phyloP scores from a whole-genome alignment of 2,329 filamentous ascomycete genomes.

The Cryphonectria nitschkei region DNA sequence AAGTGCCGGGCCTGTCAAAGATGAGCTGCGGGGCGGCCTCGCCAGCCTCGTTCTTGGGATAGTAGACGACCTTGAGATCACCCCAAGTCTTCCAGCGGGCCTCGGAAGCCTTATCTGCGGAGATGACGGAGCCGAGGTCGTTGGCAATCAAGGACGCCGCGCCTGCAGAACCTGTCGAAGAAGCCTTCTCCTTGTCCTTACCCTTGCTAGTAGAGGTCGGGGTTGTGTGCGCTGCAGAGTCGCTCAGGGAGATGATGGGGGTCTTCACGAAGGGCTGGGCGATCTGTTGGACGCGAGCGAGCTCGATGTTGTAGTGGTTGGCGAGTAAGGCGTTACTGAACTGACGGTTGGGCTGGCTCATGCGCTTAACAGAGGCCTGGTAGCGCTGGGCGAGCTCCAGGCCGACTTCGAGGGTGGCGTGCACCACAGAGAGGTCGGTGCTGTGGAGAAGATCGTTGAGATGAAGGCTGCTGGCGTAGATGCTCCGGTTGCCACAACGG shows the following conservation, averaged over 20 bases:
- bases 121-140: conserved; percentile 77
- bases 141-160: conserved; percentile 73
- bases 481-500: conserved; percentile 93
- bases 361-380: conserved; percentile 81
- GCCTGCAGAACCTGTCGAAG: conserved; percentile 44
- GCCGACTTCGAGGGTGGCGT: conserved; percentile 76
- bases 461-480: conserved; percentile 92
- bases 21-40: conserved; percentile 28
- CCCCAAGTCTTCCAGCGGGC: conserved; percentile 77
- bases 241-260: conserved; percentile 55
- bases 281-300: conserved; percentile 83
- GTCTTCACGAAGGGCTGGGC: conserved; percentile 82
- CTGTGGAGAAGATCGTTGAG: conserved; percentile 89
- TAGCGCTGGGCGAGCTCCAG: conserved; percentile 91
- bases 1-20: conserved; percentile 40
- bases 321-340: conserved; percentile 75
- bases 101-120: conserved; percentile 52
- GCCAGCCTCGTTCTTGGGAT: conserved; percentile 52
- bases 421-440: conserved; percentile 78
- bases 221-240: conserved; percentile 54
- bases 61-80: conserved; percentile 80
- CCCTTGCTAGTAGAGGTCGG: conserved; percentile 67
- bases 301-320: conserved; percentile 81
- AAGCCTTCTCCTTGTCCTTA: conserved; percentile 80
- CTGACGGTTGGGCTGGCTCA: conserved; percentile 65